Conservation (phyloP, 2,329 filamentous ascomycete species). For the Aspergillus alliaceus region DNA sequence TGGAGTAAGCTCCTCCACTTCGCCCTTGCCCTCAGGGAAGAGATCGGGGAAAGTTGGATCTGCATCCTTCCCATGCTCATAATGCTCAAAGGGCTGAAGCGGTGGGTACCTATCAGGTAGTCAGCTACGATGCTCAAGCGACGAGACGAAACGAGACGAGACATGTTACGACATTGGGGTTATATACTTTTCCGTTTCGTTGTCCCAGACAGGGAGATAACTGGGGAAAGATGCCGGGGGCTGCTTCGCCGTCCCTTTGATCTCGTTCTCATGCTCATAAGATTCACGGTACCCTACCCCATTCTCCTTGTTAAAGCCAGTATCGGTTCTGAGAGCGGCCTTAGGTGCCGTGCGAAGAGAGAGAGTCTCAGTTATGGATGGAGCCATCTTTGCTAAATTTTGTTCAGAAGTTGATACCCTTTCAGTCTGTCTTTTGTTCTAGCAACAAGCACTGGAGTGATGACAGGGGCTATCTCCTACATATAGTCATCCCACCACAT, state of each 20-base stretch:
- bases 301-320: slow-evolving; percentile 39
- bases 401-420: neutral
- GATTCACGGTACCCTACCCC: slow-evolving; percentile 31
- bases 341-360: slow-evolving; percentile 27
- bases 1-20: slow-evolving; percentile 65
- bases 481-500: slow-evolving; percentile 9
- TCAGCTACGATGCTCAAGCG: neutral
- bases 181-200: slow-evolving; percentile 45
- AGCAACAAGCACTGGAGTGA: neutral
- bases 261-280: slow-evolving; percentile 51
- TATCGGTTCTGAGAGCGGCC: slow-evolving; percentile 28
- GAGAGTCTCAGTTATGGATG: slow-evolving; percentile 32
- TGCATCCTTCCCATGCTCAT: slow-evolving; percentile 74
- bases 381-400: slow-evolving; percentile 30
- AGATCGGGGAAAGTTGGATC: slow-evolving; percentile 69
- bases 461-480: neutral
- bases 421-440: neutral
- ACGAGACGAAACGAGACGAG: too few species aligned
- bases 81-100: slow-evolving; percentile 68
- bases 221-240: slow-evolving; percentile 65
- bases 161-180: neutral
- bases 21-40: slow-evolving; percentile 47
- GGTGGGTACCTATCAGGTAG: slow-evolving; percentile 53
- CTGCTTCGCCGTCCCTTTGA: slow-evolving; percentile 55
- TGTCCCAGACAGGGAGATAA: slow-evolving; percentile 72